Percentiles rank a stretch among this genome's conserved stretches.
Conservation (phyloP, 192 early-diverging fungal genomes). For the Umbelopsis vinacea region DNA sequence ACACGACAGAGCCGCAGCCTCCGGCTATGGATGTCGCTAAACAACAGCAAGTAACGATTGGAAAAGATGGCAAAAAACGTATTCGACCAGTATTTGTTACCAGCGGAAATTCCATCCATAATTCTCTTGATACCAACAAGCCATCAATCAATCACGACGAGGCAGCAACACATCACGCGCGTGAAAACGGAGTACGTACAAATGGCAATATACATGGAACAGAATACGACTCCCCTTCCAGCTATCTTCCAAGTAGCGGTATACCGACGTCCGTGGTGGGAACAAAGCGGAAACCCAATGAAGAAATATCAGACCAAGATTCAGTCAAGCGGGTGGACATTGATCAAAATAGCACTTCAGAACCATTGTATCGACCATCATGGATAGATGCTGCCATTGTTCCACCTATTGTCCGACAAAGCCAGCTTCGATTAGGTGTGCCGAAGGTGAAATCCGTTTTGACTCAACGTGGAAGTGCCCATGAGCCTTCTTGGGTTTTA, state of each 20-base stretch:
- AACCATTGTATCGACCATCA: slow-evolving; percentile 21
- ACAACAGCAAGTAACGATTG: slow-evolving; percentile 66
- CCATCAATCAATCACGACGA: background rate
- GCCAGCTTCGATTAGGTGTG: slow-evolving; percentile 49
- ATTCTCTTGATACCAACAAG: background rate
- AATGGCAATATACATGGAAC: slow-evolving; percentile 10
- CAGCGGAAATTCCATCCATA: background rate
- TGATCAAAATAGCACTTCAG: slow-evolving; percentile 2
- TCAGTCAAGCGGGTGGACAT: slow-evolving; percentile 9
- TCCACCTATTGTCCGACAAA: slow-evolving; percentile 45
- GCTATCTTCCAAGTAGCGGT: slow-evolving; percentile 41
- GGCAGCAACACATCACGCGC: background rate
- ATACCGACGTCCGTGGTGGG: slow-evolving; percentile 47
- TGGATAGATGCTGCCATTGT: slow-evolving; percentile 45
- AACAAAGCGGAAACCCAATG: slow-evolving; percentile 51
- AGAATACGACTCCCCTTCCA: slow-evolving; percentile 44
- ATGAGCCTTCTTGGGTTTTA: slow-evolving; percentile 27
- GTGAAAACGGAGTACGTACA: background rate
- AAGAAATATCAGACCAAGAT: slow-evolving; percentile 7
- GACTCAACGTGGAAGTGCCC: slow-evolving; percentile 2
- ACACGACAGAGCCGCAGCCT: background rate
- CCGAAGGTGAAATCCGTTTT: slow-evolving; percentile 51
- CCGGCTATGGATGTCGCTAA: slow-evolving; percentile 16
- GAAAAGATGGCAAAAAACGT: slow-evolving; percentile 82
- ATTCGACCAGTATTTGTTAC: slow-evolving; percentile 65